A percentile compares a stretch with the other conserved stretches of the same genome.
These are phyloP conservation scores for Ballota nigra DNA, from an alignment of 257 asterid species.

Conservation along the genomic window DNA sequence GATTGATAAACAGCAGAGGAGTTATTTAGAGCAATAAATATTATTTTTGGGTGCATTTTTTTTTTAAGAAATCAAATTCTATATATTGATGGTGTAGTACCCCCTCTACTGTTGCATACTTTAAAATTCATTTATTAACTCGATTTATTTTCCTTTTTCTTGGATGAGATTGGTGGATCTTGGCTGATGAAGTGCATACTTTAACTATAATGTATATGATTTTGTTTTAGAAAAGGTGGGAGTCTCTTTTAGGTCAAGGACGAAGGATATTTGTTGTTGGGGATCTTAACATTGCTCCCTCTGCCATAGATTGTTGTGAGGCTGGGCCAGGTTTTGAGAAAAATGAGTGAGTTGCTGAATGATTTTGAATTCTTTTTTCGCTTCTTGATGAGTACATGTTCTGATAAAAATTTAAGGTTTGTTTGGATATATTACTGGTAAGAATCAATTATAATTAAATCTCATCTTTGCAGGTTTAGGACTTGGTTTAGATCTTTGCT, in stretches of 20 bases:
- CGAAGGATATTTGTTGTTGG: conserved; percentile 79
- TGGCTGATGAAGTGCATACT: conserved; percentile 25
- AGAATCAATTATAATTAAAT: conserved; percentile 9
- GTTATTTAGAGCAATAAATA: background rate
- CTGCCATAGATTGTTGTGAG: conserved; percentile 80
- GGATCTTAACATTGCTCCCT: conserved; percentile 93
- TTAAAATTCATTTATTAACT: background rate
- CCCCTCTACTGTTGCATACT: background rate
- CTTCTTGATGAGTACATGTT: conserved; percentile 16
- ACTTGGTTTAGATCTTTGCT: conserved; percentile 88
- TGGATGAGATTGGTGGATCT: conserved; percentile 7
- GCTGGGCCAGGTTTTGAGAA: conserved; percentile 89
- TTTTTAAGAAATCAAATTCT: background rate
- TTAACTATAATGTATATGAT: conserved; percentile 35
- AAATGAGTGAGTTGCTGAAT: conserved; percentile 59
- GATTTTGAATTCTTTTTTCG: background rate
- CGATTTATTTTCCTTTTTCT: background rate
- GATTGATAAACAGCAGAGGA: background rate
- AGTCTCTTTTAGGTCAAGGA: conserved; percentile 62
- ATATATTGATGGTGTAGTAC: background rate
- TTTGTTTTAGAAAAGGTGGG: conserved; percentile 88
- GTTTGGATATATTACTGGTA: conserved; percentile 14
- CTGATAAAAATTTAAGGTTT: conserved; percentile 17
- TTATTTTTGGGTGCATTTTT: background rate
- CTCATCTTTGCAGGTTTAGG: conserved; percentile 63